Evolutionary conservation across 2,329 filamentous ascomycete genomes (phyloP).

Genomic region (Ascomycota sp.): DNA sequence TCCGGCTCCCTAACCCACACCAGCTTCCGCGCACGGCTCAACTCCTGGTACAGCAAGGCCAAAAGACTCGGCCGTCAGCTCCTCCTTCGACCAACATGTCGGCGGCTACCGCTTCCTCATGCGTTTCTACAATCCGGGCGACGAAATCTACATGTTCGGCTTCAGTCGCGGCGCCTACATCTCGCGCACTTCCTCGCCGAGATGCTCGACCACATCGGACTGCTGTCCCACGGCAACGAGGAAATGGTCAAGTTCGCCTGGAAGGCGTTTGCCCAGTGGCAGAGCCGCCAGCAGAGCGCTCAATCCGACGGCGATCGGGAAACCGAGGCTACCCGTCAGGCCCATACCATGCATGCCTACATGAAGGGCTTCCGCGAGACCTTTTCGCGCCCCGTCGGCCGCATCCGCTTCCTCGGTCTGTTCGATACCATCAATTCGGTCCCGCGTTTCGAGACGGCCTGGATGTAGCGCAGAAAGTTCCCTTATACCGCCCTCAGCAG

Average conservation of each 20-base stretch:
- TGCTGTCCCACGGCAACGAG: slow-evolving; percentile 65
- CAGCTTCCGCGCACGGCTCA: slow-evolving; percentile 31
- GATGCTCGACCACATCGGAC: slow-evolving; percentile 67
- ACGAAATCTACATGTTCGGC: slow-evolving; percentile 53
- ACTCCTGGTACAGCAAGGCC: slow-evolving; percentile 49
- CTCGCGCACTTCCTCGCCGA: slow-evolving; percentile 59
- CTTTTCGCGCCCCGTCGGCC: slow-evolving; percentile 53
- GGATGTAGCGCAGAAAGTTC: slow-evolving; percentile 64
- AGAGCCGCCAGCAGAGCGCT: slow-evolving; percentile 31
- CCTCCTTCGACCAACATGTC: slow-evolving; percentile 64
- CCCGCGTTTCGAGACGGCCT: slow-evolving; percentile 52
- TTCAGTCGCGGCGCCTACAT: slow-evolving; percentile 56
- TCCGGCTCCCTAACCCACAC: slow-evolving; percentile 38
- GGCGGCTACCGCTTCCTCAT: slow-evolving; percentile 65
- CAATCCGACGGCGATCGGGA: slow-evolving; percentile 20
- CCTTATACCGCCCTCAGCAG: slow-evolving; percentile 42
- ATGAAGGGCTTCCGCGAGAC: slow-evolving; percentile 68
- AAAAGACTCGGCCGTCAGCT: slow-evolving; percentile 65
- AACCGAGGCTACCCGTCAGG: slow-evolving; percentile 12
- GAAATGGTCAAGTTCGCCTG: slow-evolving; percentile 72
- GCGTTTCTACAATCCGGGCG: slow-evolving; percentile 45
- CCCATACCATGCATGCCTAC: slow-evolving; percentile 44
- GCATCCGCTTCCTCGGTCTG: slow-evolving; percentile 57
- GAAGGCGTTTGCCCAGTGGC: slow-evolving; percentile 62
- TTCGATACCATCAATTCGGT: slow-evolving; percentile 74